These are phyloP conservation scores for Paecilomyces niveus DNA, from an alignment of 2,329 filamentous ascomycete genomes.

Conservation along the genomic window DNA sequence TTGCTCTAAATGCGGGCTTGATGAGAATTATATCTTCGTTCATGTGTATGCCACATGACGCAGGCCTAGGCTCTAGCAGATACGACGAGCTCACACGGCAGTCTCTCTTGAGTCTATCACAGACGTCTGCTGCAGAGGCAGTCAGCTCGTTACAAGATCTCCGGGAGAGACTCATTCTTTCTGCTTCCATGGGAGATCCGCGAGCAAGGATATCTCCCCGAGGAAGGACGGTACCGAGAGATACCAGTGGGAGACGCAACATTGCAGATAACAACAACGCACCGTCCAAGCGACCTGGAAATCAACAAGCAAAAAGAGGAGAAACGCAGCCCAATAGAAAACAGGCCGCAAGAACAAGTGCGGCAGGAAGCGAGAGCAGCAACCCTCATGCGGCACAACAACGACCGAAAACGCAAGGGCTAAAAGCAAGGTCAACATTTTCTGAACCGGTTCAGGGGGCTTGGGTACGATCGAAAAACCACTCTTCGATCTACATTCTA, in stretches of 20 bases:
- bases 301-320: too few relatives aligned
- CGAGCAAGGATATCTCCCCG: too few relatives aligned
- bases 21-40: slow-evolving; percentile 4
- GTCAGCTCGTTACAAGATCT: slow-evolving; percentile 2
- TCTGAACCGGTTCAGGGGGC: neutral
- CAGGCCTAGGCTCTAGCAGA: neutral
- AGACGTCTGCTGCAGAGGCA: slow-evolving; percentile 3
- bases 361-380: too few relatives aligned
- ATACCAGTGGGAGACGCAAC: too few relatives aligned
- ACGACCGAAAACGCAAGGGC: neutral
- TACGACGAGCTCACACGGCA: slow-evolving; percentile 1
- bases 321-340: too few relatives aligned
- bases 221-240: too few relatives aligned
- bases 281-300: too few relatives aligned
- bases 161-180: neutral
- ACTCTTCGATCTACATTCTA: slow-evolving; percentile 1
- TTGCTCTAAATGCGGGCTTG: slow-evolving; percentile 4
- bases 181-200: too few relatives aligned
- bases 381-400: neutral
- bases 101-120: slow-evolving; percentile 2
- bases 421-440: neutral
- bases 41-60: neutral
- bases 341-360: too few relatives aligned
- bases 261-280: too few relatives aligned
- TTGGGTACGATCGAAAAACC: slow-evolving; percentile 6